Conservation (phyloP, 2,329 filamentous ascomycete species). For the Whalleya microplaca region DNA sequence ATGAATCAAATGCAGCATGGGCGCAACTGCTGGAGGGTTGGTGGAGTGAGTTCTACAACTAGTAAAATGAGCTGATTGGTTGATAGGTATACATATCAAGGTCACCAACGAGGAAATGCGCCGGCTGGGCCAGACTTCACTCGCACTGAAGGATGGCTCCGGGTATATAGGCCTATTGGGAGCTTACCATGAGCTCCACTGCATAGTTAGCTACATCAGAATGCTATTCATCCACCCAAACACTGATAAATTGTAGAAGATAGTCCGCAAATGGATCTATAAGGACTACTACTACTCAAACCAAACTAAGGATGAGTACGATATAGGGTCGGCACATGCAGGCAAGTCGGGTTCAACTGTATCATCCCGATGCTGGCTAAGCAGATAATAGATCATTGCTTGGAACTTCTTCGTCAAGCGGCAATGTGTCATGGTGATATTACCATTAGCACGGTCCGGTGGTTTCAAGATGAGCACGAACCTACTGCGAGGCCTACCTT, state of each 20-base stretch:
- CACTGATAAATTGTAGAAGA: conserved; percentile 3
- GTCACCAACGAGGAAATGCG: conserved; percentile 1
- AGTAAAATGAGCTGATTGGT: no score
- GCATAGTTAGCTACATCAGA: background rate
- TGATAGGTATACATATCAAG: conserved; percentile 4
- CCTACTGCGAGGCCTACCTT: no score
- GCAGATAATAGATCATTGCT: conserved; percentile 8
- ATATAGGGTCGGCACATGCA: background rate
- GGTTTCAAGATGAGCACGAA: no score
- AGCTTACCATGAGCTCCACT: conserved; percentile 14
- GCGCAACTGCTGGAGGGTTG: no score
- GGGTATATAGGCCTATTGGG: conserved; percentile 5
- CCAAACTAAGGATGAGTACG: conserved; percentile 1
- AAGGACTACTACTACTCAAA: conserved; percentile 11
- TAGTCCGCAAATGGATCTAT: conserved; percentile 6
- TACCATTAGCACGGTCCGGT: background rate
- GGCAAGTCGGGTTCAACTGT: background rate
- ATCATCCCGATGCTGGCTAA: no score
- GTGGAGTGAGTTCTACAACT: no score
- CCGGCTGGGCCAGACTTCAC: background rate
- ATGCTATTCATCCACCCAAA: no score
- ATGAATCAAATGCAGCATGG: no score
- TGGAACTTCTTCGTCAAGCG: conserved; percentile 4
- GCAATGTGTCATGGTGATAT: conserved; percentile 11
- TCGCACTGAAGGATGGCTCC: conserved; percentile 4